Percentiles rank a stretch among this genome's conserved stretches.
These are phyloP conservation scores for Tephrocybe sp. DNA, from an alignment of 768 basidiomycete genomes.

Conservation along the genomic window DNA sequence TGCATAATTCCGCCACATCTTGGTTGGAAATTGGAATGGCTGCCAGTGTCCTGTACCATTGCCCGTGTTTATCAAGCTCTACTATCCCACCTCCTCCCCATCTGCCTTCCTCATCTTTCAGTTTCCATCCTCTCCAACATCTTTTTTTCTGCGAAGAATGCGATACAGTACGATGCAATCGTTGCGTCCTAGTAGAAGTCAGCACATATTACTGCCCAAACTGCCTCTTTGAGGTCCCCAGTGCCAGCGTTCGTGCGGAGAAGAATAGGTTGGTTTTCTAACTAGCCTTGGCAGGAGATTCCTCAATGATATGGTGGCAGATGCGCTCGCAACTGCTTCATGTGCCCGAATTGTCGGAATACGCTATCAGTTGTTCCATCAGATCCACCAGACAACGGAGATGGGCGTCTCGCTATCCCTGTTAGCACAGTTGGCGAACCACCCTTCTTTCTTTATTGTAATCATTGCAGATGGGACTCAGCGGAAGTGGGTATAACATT, in stretches of 20 bases:
- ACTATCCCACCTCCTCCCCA: conserved; percentile 71
- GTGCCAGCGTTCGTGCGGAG: conserved; percentile 96
- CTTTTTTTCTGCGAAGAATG: conserved; percentile 99
- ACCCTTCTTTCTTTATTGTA: conserved; percentile 90
- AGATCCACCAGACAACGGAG: conserved; percentile 67
- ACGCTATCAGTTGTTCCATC: conserved; percentile 90
- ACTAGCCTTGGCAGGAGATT: not conserved
- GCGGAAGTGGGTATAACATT: conserved; percentile 88
- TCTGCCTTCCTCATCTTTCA: conserved; percentile 72
- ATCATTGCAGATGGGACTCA: conserved; percentile 94
- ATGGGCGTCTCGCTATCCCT: conserved; percentile 50
- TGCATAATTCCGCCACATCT: not conserved
- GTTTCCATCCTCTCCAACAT: conserved; percentile 78
- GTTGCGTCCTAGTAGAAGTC: conserved; percentile 90
- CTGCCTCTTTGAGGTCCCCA: conserved; percentile 97
- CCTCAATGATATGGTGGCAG: conserved; percentile 36
- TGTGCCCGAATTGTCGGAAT: conserved; percentile 91
- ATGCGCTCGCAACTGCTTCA: conserved; percentile 97
- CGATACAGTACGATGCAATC: conserved; percentile 90
- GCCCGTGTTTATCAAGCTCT: conserved; percentile 63
- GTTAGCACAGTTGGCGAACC: conserved; percentile 71
- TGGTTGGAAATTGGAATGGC: conserved; percentile 2
- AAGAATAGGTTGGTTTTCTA: conserved; percentile 73
- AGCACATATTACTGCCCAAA: conserved; percentile 98
- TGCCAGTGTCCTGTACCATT: conserved; percentile 54